These are phyloP conservation scores for Fusarium luffae DNA, from an alignment of 2,329 filamentous ascomycete species.

Conservation along the genomic window DNA sequence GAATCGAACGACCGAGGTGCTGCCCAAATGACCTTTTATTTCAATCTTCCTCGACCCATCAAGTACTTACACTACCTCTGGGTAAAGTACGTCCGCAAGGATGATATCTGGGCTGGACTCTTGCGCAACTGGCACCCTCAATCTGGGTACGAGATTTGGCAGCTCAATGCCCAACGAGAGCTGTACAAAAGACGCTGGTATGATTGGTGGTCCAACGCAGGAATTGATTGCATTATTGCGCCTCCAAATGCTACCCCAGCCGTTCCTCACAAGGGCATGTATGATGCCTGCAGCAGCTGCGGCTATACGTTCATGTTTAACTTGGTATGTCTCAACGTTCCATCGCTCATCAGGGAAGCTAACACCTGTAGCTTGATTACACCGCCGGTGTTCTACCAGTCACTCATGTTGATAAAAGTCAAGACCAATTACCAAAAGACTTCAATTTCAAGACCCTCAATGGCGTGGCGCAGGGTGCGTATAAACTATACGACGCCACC, in stretches of 20 bases:
- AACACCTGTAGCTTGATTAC: conserved; percentile 76
- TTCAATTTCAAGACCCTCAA: conserved; percentile 76
- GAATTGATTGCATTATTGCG: conserved; percentile 82
- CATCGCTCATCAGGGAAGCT: not conserved
- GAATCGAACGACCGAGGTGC: conserved; percentile 86
- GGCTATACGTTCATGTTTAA: conserved; percentile 97
- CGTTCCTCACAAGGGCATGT: conserved; percentile 87
- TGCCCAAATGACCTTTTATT: conserved; percentile 77
- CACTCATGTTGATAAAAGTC: conserved; percentile 78
- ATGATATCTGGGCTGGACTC: conserved; percentile 81
- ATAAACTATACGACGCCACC: conserved; percentile 83
- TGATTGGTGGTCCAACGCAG: conserved; percentile 81
- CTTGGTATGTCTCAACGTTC: conserved; percentile 63
- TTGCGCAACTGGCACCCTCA: conserved; percentile 79
- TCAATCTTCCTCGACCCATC: conserved; percentile 76
- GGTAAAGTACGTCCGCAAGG: conserved; percentile 83
- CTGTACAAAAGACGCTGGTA: conserved; percentile 82
- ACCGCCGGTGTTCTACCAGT: conserved; percentile 84
- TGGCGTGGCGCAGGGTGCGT: conserved; percentile 82
- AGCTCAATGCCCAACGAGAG: conserved; percentile 81
- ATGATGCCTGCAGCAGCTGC: conserved; percentile 84
- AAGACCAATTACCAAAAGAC: conserved; percentile 71
- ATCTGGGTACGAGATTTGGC: conserved; percentile 82
- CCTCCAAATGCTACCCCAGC: conserved; percentile 93
- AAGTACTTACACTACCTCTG: conserved; percentile 91